phyloP scores from a whole-genome alignment of 2,329 filamentous ascomycete genomes.

The Beauveria asiatica region DNA sequence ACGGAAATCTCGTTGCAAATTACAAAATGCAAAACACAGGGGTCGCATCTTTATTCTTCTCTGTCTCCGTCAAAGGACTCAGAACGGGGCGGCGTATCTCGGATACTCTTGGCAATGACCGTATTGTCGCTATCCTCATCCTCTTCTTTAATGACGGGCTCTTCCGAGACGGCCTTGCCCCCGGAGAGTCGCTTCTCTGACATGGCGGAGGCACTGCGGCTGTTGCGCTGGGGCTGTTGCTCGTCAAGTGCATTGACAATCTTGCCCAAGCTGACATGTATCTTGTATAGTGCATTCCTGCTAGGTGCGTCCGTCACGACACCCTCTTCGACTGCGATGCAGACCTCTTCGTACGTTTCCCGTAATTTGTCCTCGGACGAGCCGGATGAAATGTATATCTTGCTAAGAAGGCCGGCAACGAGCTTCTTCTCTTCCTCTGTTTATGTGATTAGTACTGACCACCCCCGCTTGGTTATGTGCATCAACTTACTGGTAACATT shows the following conservation, averaged over 20 bases:
- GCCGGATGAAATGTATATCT: conserved; percentile 68
- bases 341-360: conserved; percentile 48
- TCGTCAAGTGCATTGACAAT: conserved; percentile 54
- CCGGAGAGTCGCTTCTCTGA: conserved; percentile 24
- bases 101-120: conserved; percentile 23
- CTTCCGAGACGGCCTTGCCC: conserved; percentile 32
- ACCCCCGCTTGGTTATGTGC: background rate
- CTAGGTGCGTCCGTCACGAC: conserved; percentile 51
- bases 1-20: background rate
- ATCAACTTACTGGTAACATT: conserved; percentile 55
- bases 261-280: conserved; percentile 59
- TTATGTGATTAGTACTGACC: conserved; percentile 19
- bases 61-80: conserved; percentile 24
- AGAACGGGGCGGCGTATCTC: conserved; percentile 12
- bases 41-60: conserved; percentile 13
- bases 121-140: conserved; percentile 31
- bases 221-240: conserved; percentile 30
- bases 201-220: conserved; percentile 35
- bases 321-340: conserved; percentile 54
- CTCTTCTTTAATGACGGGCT: conserved; percentile 41
- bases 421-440: conserved; percentile 80
- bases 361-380: conserved; percentile 51
- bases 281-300: conserved; percentile 58
- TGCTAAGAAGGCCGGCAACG: conserved; percentile 67
- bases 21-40: background rate